These are phyloP conservation scores for Erythrobasidium hasegawianum DNA, from an alignment of 1,284 basidiomycete species.

Conservation along the genomic window DNA sequence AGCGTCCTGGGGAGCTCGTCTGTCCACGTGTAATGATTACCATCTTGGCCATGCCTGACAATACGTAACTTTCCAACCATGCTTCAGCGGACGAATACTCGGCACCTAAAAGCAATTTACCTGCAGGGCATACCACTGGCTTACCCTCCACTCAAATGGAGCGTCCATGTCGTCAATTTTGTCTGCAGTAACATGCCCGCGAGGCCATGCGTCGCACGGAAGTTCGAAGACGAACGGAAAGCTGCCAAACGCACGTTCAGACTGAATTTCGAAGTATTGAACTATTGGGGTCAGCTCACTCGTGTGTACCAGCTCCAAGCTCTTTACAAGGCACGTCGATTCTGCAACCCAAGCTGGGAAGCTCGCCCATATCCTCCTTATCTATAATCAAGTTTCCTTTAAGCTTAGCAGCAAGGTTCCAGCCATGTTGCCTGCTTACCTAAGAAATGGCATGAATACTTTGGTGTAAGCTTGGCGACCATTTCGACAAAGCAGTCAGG, in stretches of 20 bases:
- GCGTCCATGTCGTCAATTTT: background rate
- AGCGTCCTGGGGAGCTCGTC: background rate
- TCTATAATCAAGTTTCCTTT: background rate
- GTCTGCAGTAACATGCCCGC: background rate
- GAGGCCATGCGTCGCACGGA: slow-evolving; percentile 24
- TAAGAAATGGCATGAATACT: background rate
- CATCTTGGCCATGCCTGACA: background rate
- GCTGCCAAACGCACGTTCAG: background rate
- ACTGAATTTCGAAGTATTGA: background rate
- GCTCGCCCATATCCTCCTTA: background rate
- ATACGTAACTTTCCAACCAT: background rate
- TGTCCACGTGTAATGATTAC: background rate
- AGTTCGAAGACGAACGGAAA: slow-evolving; percentile 24
- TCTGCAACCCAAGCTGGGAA: slow-evolving; percentile 9
- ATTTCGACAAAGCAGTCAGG: slow-evolving; percentile 19
- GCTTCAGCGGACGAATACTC: background rate
- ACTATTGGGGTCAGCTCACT: slow-evolving; percentile 9
- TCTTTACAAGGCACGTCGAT: slow-evolving; percentile 2
- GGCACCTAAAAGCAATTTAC: background rate
- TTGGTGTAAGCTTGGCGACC: slow-evolving; percentile 12
- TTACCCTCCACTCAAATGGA: background rate
- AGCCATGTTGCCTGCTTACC: background rate
- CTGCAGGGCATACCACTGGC: background rate
- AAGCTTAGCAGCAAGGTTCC: too few species aligned
- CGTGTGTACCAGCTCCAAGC: slow-evolving; percentile 11